Base-by-base conservation (phyloP, 2,329 filamentous ascomycete genomes). In the Delphinella strobiligena region DNA sequence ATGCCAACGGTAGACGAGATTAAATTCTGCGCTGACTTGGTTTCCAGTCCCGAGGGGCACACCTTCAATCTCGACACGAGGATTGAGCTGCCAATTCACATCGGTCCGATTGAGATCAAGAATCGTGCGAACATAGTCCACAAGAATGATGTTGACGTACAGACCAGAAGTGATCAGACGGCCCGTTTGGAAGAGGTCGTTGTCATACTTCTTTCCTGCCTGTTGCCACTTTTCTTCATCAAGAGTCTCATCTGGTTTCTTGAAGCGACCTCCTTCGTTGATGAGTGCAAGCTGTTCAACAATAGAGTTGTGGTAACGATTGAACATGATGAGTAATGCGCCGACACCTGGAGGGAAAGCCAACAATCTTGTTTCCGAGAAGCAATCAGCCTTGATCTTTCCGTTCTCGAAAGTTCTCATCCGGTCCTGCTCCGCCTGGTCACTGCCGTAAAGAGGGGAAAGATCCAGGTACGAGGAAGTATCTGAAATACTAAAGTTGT, bases 241-340 rank as follows among this genome's bases (percentile, higher is more conserved):
- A 0, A 53, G 50, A 15, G 63, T 54, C 18, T 67, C 64, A 31
- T 80, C 74, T 2, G 85, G 84, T 44, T 76, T 78, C 0, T 70
- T 74, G 60, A 94, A 95, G 16, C 83, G 74, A 12, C 77, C 78
- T 33, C 76, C 75, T 51, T 95, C 88, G 51, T 95, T 94, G 60
- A 95, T 89, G n/a, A 71, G 64, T 0, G 82, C 82, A 14, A 95
- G 66, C 45, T 89, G 81, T 39, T 78, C 73, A 1, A 83, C 87
- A 0, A 87, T 75, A 47, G 91, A 72, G 61, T 96, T 95, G 61
- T 95, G 89, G 61, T 93, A 93, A 16, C 67, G 62, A 42, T 71
- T 72, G 64, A 81, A 84, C 61, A 82, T 72, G 47, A 84, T 74
- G 29, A 85, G 56, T 47, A 83, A 60, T 9, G 73, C 71, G 32